Percentiles rank a stretch among this genome's conserved stretches.
phyloP scores from a whole-genome alignment of 441 rosid species.

The Melastoma candidum region DNA sequence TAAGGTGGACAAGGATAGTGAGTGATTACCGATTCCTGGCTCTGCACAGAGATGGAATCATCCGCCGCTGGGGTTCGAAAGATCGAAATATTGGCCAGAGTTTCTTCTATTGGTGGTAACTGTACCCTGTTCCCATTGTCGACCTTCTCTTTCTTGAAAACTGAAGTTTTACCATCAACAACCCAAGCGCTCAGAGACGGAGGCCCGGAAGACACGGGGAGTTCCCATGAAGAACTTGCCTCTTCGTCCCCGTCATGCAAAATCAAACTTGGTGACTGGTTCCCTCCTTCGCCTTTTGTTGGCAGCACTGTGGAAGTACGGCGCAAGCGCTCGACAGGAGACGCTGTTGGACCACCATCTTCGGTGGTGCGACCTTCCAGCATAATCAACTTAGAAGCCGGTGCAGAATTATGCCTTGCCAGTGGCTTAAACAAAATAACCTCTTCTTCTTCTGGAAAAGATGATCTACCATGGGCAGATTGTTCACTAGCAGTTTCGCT shows the following conservation, averaged over 20 bases:
- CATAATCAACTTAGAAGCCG: conserved; percentile 28
- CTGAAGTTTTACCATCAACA: conserved; percentile 16
- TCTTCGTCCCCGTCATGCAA: conserved; percentile 10
- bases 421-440: conserved; percentile 95
- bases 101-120: conserved; percentile 52
- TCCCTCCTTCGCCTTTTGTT: conserved; percentile 36
- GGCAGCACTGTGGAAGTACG: conserved; percentile 61
- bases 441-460: conserved; percentile 68
- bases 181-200: conserved; percentile 87
- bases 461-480: too few species aligned
- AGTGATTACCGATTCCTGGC: conserved; percentile 19
- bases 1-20: conserved; percentile 28
- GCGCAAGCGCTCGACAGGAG: conserved; percentile 62
- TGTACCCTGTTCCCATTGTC: conserved; percentile 16
- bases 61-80: conserved; percentile 12
- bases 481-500: too few species aligned
- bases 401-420: conserved; percentile 76
- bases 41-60: conserved; percentile 15
- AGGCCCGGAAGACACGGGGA: conserved; percentile 49
- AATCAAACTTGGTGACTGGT: not conserved
- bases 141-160: conserved; percentile 30
- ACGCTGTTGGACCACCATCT: conserved; percentile 13
- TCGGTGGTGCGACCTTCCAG: conserved; percentile 19
- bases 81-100: conserved; percentile 43
- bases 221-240: conserved; percentile 25